These are phyloP conservation scores for Paramarasmius palmivorus DNA, from an alignment of 1,284 basidiomycete genomes.

Conservation along the genomic window DNA sequence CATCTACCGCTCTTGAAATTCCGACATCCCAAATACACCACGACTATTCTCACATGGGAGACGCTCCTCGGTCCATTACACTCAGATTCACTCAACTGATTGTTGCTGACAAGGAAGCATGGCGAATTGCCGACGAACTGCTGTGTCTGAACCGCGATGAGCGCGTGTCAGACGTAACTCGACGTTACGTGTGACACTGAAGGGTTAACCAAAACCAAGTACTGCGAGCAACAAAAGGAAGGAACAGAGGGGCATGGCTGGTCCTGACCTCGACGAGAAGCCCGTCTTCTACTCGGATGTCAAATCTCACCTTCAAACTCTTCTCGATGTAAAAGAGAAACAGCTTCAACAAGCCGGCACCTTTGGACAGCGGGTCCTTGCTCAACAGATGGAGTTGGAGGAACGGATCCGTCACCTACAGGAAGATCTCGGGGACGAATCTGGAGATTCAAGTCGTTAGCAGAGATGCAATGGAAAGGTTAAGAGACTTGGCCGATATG, in stretches of 20 bases:
- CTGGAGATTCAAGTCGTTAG: constrained; percentile 60
- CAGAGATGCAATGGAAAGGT: constrained; percentile 66
- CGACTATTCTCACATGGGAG: no score
- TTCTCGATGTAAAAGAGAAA: constrained; percentile 86
- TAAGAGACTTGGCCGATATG: constrained; percentile 77
- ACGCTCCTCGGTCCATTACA: no score
- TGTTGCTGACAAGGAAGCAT: no score
- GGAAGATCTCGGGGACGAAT: constrained; percentile 40
- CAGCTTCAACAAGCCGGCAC: constrained; percentile 89
- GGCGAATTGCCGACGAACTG: no score
- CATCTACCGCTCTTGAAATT: no score
- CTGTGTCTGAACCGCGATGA: no score
- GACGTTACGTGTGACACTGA: neutral
- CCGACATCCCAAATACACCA: no score
- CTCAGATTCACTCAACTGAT: no score
- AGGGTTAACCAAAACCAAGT: neutral
- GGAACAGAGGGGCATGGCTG: constrained; percentile 6
- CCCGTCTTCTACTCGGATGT: constrained; percentile 61
- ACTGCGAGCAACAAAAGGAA: no score
- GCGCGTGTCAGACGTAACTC: neutral
- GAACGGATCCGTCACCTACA: constrained; percentile 81
- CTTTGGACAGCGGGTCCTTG: constrained; percentile 87
- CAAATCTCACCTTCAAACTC: constrained; percentile 73
- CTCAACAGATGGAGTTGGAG: constrained; percentile 90
- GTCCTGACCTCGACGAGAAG: constrained; percentile 1